A percentile compares a stretch with the other conserved stretches of the same genome.
Conservation (phyloP, 768 basidiomycete genomes). For the Dioszegia aurantiaca region DNA sequence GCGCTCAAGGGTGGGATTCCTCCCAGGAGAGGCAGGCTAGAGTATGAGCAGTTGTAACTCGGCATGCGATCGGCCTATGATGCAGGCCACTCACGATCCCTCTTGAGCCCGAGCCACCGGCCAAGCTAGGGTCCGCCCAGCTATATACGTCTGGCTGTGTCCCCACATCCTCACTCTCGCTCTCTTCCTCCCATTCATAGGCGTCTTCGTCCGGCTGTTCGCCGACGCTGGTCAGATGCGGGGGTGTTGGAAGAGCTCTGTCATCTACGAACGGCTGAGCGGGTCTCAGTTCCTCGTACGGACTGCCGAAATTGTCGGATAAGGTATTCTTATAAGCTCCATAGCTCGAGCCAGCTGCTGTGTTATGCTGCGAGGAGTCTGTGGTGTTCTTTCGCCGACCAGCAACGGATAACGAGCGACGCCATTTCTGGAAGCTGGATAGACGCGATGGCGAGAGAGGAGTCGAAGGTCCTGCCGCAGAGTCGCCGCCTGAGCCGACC, state of each 20-base stretch:
- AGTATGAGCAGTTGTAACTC: too few species aligned
- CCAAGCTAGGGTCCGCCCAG: conserved; percentile 43
- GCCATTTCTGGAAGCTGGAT: conserved; percentile 14
- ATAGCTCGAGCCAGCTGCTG: background rate
- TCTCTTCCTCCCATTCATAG: conserved; percentile 38
- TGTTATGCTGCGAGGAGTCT: too few species aligned
- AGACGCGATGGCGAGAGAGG: background rate
- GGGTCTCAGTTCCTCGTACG: too few species aligned
- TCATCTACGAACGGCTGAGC: too few species aligned
- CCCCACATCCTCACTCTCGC: conserved; percentile 22
- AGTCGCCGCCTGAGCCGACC: too few species aligned
- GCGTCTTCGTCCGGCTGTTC: conserved; percentile 5
- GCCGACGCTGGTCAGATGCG: background rate
- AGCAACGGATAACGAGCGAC: conserved; percentile 11
- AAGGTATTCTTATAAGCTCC: too few species aligned
- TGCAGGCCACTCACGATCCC: conserved; percentile 18
- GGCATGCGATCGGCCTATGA: too few species aligned
- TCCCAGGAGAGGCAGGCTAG: background rate
- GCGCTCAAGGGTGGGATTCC: background rate
- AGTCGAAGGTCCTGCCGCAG: conserved; percentile 1
- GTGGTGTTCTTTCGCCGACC: conserved; percentile 6
- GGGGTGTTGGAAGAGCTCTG: background rate
- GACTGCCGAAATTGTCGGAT: too few species aligned
- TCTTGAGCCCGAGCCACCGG: conserved; percentile 32
- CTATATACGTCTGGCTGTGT: conserved; percentile 33